phyloP scores from a whole-genome alignment of 306 rosid genomes.

The Phaseolus lunatus region DNA sequence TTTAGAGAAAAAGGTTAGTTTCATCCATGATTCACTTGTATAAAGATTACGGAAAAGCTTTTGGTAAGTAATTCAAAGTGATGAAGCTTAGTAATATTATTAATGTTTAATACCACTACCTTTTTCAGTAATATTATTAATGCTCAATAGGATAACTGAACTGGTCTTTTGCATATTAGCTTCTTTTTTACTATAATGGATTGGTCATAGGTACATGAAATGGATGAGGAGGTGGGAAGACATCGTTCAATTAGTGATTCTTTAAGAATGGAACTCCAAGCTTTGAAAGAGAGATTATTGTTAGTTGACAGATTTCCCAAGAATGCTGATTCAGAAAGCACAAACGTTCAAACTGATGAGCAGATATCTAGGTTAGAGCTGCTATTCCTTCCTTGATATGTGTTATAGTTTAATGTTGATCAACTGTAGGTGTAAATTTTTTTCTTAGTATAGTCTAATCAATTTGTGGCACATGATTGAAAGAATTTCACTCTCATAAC shows the following conservation, averaged over 20 bases:
- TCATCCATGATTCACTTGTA: neutral
- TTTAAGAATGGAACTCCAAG: conserved; percentile 75
- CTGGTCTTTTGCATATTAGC: conserved; percentile 10
- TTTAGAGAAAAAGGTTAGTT: conserved; percentile 87
- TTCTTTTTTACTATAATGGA: conserved; percentile 33
- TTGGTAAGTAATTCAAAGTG: conserved; percentile 16
- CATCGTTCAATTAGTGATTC: conserved; percentile 78
- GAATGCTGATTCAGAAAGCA: conserved; percentile 57
- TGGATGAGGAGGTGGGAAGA: conserved; percentile 87
- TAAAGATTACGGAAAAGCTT: neutral
- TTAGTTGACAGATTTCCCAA: conserved; percentile 63
- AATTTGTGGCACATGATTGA: neutral
- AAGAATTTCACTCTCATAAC: conserved; percentile 17
- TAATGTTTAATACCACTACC: conserved; percentile 6
- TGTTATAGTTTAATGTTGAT: conserved; percentile 34
- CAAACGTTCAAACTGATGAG: conserved; percentile 53
- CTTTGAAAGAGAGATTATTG: conserved; percentile 70
- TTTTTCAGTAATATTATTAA: neutral
- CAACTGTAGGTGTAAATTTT: conserved; percentile 12
- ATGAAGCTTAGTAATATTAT: conserved; percentile 18
- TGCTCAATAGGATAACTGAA: conserved; percentile 28
- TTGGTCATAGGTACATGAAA: conserved; percentile 68
- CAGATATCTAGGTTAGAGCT: conserved; percentile 65
- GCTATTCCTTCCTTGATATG: conserved; percentile 45
- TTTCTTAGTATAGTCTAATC: neutral